Conservation (phyloP, 345 rosid genomes). For the Brassica incana region DNA sequence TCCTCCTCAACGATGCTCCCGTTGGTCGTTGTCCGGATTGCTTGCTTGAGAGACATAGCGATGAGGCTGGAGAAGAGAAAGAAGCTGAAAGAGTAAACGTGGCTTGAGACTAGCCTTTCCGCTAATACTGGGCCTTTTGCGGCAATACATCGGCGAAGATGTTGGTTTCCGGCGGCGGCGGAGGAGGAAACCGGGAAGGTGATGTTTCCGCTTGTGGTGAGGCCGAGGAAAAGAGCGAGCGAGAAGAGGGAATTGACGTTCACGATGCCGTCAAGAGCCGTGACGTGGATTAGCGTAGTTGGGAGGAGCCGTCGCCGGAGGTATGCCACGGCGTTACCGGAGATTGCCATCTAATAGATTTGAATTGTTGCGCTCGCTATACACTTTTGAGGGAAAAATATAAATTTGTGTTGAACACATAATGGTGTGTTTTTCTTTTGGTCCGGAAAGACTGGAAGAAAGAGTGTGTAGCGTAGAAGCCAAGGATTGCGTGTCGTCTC, state of each 20-base stretch:
- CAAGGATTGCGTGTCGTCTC: constrained; percentile 19
- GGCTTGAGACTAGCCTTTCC: constrained; percentile 61
- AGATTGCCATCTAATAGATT: constrained; percentile 17
- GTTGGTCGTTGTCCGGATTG: constrained; percentile 35
- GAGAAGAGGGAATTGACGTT: constrained; percentile 86
- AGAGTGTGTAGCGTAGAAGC: constrained; percentile 23
- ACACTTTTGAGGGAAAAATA: not conserved
- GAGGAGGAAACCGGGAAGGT: constrained; percentile 28
- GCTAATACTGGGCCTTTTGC: constrained; percentile 39
- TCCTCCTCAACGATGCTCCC: constrained; percentile 14
- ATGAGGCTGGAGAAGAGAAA: constrained; percentile 86
- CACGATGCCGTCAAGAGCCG: constrained; percentile 81
- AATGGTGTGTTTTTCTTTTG: not conserved
- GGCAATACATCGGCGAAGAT: constrained; percentile 43
- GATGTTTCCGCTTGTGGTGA: constrained; percentile 41
- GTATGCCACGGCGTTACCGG: constrained; percentile 18
- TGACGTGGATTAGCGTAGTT: constrained; percentile 57
- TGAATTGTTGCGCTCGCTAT: not conserved
- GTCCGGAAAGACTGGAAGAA: not conserved
- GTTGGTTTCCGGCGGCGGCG: constrained; percentile 26
- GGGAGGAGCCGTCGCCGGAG: constrained; percentile 25
- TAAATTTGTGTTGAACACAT: not conserved
- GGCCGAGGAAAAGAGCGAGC: constrained; percentile 80
- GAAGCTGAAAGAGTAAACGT: constrained; percentile 78
- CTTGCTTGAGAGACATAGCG: constrained; percentile 71